A percentile compares a stretch with the other conserved stretches of the same genome.
These are phyloP conservation scores for Calonectria hongkongensis DNA, from an alignment of 2,329 filamentous ascomycete species.

Conservation along the genomic window DNA sequence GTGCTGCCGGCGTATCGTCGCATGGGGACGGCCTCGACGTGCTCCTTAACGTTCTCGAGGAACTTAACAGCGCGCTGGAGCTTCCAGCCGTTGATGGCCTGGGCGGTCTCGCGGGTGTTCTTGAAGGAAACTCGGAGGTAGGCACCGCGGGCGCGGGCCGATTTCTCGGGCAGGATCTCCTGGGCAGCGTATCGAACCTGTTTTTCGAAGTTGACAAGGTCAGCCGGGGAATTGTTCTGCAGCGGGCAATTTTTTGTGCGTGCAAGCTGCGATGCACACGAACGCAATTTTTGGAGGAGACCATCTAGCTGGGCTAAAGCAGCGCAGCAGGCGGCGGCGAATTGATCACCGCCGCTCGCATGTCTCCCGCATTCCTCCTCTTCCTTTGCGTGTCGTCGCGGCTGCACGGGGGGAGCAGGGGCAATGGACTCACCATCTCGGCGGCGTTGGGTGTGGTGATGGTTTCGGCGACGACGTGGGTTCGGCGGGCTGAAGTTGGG, in stretches of 20 bases:
- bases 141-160: conserved; percentile 97
- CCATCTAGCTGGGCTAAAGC: background rate
- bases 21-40: conserved; percentile 99
- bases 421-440: conserved; percentile 73
- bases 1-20: conserved; percentile 97
- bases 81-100: conserved; percentile 99
- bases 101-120: conserved; percentile 99
- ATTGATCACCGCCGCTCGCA: conserved; percentile 25
- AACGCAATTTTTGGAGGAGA: background rate
- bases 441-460: conserved; percentile 71
- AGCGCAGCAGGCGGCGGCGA: conserved; percentile 9
- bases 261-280: conserved; percentile 22
- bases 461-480: conserved; percentile 71
- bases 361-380: conserved; percentile 45
- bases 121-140: conserved; percentile 99
- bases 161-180: conserved; percentile 91
- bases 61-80: conserved; percentile 94
- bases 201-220: conserved; percentile 46
- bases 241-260: conserved; percentile 5
- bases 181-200: conserved; percentile 97
- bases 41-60: conserved; percentile 98
- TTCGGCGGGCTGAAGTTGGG: conserved; percentile 67
- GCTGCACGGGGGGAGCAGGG: conserved; percentile 47
- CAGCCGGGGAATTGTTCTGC: conserved; percentile 46
- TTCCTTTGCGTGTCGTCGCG: conserved; percentile 41